Percentiles rank a stretch among this genome's conserved stretches.
These are phyloP conservation scores for Phytophthora idaei DNA, from an alignment of 352 stramenopile genomes.

Conservation along the genomic window DNA sequence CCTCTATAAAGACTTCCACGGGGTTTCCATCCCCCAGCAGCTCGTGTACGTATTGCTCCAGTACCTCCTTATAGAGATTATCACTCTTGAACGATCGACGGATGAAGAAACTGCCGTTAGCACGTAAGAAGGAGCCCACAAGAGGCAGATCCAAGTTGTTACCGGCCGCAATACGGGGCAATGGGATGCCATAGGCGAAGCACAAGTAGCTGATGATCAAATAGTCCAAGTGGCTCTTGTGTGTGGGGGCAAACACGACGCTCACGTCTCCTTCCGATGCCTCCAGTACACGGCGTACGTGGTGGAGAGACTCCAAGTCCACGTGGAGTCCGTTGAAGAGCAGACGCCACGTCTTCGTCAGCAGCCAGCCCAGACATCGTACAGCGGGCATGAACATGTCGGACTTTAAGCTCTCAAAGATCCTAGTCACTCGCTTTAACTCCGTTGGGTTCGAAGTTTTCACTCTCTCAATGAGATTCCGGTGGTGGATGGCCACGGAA, in stretches of 20 bases:
- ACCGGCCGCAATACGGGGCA: constrained; percentile 84
- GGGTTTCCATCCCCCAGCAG: constrained; percentile 80
- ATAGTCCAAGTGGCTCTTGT: constrained; percentile 92
- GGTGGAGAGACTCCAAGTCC: constrained; percentile 66
- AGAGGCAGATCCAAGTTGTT: constrained; percentile 89
- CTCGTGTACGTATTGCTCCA: constrained; percentile 87
- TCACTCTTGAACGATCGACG: constrained; percentile 79
- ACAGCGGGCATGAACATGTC: constrained; percentile 82
- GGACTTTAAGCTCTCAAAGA: constrained; percentile 71
- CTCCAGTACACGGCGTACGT: constrained; percentile 60
- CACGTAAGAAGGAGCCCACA: constrained; percentile 80
- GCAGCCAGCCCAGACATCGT: constrained; percentile 73
- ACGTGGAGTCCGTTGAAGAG: constrained; percentile 78
- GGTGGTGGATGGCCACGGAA: constrained; percentile 43
- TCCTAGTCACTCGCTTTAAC: constrained; percentile 46
- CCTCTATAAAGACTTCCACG: constrained; percentile 91
- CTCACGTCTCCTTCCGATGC: constrained; percentile 56
- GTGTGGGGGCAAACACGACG: constrained; percentile 86
- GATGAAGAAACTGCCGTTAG: constrained; percentile 92
- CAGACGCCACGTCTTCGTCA: constrained; percentile 82
- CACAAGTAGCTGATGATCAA: constrained; percentile 91
- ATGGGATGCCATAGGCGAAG: constrained; percentile 86
- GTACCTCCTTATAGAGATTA: constrained; percentile 81
- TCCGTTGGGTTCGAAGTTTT: constrained; percentile 28
- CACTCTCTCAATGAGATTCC: constrained; percentile 48